Evolutionary conservation across 306 rosid genomes (phyloP).

Genomic region (Ochetophila trinervis): DNA sequence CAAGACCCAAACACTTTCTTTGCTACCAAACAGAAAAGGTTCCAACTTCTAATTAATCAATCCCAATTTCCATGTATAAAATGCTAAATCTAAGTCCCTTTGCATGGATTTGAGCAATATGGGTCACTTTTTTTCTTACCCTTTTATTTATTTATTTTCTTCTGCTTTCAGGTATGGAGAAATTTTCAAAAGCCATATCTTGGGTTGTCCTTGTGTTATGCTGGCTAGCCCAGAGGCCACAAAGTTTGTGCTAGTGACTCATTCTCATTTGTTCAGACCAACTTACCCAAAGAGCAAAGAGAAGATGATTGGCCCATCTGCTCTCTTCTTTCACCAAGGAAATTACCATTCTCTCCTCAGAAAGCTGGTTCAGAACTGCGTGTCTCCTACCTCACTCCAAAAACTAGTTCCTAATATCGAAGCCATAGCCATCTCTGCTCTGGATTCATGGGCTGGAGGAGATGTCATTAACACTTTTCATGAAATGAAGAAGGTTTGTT

Average conservation of each 20-base stretch:
- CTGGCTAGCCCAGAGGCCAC: constrained; percentile 83
- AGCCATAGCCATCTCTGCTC: constrained; percentile 47
- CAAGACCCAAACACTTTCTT: constrained; percentile 73
- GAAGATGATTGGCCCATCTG: constrained; percentile 78
- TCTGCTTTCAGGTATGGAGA: constrained; percentile 78
- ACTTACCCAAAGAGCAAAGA: constrained; percentile 92
- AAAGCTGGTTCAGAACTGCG: constrained; percentile 64
- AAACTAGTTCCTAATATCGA: constrained; percentile 47
- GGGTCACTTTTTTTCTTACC: not conserved
- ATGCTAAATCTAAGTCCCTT: not conserved
- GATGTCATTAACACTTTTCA: constrained; percentile 48
- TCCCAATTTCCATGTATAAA: not conserved
- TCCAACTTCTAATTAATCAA: no score
- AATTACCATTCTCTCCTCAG: constrained; percentile 56
- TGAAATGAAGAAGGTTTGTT: constrained; percentile 90
- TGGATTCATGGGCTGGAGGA: constrained; percentile 58
- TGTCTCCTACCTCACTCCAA: constrained; percentile 49
- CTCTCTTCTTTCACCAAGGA: constrained; percentile 90
- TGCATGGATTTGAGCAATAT: constrained; percentile 14
- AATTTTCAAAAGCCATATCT: constrained; percentile 65
- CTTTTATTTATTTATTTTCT: not conserved
- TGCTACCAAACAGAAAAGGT: constrained; percentile 74
- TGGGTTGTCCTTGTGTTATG: constrained; percentile 86
- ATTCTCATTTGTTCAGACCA: constrained; percentile 77
- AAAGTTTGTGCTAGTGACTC: constrained; percentile 72